Percentiles rank a stretch among this genome's conserved stretches.
phyloP scores from a whole-genome alignment of 495 filamentous ascomycete genomes.

The Penicillium chermesinum region DNA sequence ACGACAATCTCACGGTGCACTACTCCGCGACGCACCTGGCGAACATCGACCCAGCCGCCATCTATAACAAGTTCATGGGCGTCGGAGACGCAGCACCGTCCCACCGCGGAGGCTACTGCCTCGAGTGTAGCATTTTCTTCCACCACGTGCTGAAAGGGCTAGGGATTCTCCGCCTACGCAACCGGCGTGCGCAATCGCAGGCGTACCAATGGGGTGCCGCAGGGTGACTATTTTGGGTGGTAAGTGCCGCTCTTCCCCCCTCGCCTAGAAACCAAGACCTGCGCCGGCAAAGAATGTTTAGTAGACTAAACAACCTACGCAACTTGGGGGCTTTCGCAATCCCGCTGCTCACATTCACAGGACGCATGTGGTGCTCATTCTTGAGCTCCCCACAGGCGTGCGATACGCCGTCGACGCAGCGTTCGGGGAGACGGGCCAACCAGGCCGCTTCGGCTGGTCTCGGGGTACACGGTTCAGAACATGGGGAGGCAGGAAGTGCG shows the following conservation, averaged over 20 bases:
- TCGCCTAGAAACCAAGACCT: no score
- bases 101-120: conserved; percentile 70
- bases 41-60: conserved; percentile 48
- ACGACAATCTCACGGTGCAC: conserved; percentile 61
- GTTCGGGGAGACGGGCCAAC: conserved; percentile 63
- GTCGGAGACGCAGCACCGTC: conserved; percentile 17
- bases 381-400: conserved; percentile 42
- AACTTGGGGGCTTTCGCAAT: no score
- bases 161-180: conserved; percentile 53
- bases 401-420: conserved; percentile 65
- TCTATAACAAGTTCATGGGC: conserved; percentile 62
- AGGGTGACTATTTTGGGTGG: conserved; percentile 40
- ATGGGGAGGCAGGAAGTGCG: conserved; percentile 49
- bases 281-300: no score
- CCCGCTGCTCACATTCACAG: conserved; percentile 23
- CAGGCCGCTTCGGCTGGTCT: conserved; percentile 47
- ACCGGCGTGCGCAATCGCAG: conserved; percentile 42
- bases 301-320: no score
- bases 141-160: conserved; percentile 56
- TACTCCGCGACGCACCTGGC: conserved; percentile 49
- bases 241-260: no score
- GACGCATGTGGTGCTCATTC: conserved; percentile 67
- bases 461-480: conserved; percentile 31
- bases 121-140: conserved; percentile 70
- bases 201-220: conserved; percentile 23